These are phyloP conservation scores for Torulaspora quercuum DNA, from an alignment of 805 yeast genomes.

Conservation along the genomic window DNA sequence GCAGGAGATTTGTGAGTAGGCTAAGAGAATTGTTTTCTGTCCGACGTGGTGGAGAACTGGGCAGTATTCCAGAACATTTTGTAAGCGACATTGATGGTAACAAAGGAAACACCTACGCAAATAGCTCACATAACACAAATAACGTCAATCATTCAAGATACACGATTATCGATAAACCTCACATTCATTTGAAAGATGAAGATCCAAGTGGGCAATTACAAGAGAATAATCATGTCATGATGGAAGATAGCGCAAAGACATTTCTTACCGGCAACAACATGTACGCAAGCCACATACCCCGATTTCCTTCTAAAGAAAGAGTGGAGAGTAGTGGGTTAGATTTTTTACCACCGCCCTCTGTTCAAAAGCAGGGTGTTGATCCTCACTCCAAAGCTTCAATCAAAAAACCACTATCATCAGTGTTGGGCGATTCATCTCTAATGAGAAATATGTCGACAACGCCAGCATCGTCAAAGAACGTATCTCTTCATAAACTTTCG, in stretches of 20 bases:
- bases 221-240: no score
- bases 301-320: slow-evolving; percentile 13
- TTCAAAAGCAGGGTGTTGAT: not conserved
- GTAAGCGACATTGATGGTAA: not conserved
- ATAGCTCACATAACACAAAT: not conserved
- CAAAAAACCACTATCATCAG: slow-evolving; percentile 9
- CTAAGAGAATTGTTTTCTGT: slow-evolving; percentile 12
- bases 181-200: slow-evolving; percentile 1
- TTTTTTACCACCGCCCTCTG: no score
- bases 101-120: not conserved
- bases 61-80: slow-evolving; percentile 1
- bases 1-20: slow-evolving; percentile 11
- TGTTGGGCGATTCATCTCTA: slow-evolving; percentile 9
- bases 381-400: slow-evolving; percentile 1
- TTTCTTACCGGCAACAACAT: slow-evolving; percentile 28
- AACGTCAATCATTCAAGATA: not conserved
- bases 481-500: slow-evolving; percentile 19
- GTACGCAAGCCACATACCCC: slow-evolving; percentile 13
- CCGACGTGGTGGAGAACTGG: slow-evolving; percentile 5
- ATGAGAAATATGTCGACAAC: slow-evolving; percentile 11
- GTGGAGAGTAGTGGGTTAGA: not conserved
- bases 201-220: no score
- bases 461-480: slow-evolving; percentile 10
- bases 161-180: not conserved
- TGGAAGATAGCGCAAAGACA: slow-evolving; percentile 28